phyloP scores from a whole-genome alignment of 257 asterid genomes.

The Solanum raphanifolium region DNA sequence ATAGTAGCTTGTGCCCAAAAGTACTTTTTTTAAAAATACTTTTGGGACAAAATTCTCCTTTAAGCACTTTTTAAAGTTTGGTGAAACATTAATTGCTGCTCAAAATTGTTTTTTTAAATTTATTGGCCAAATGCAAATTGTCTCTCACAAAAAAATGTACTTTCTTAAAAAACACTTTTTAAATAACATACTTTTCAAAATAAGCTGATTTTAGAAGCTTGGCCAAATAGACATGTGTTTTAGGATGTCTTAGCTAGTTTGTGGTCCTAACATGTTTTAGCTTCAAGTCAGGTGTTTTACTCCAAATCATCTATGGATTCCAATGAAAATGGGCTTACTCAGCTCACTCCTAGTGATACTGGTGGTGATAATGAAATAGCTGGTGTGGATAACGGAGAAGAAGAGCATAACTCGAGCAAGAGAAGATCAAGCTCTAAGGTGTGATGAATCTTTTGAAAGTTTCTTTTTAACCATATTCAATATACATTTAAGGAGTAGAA shows the following conservation, averaged over 20 bases:
- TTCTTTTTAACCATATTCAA: neutral
- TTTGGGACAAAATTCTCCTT: neutral
- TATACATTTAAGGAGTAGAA: neutral
- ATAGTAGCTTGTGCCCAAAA: neutral
- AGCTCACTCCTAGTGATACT: neutral
- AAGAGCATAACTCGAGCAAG: neutral
- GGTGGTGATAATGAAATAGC: neutral
- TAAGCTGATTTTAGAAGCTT: neutral
- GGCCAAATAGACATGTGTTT: neutral
- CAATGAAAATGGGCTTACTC: neutral
- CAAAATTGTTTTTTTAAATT: neutral
- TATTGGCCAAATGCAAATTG: neutral
- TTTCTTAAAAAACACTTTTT: neutral
- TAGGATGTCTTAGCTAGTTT: neutral
- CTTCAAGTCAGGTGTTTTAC: neutral
- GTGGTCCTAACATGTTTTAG: neutral
- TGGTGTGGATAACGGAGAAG: neutral
- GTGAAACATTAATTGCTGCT: neutral
- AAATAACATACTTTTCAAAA: neutral
- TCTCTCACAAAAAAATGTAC: neutral
- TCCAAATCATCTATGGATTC: neutral
- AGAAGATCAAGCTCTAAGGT: slow-evolving; percentile 1
- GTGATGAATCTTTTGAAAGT: neutral
- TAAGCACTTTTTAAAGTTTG: neutral
- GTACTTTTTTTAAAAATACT: neutral